phyloP scores from a whole-genome alignment of 192 early-diverging fungal genomes.

The Backusella luteola region DNA sequence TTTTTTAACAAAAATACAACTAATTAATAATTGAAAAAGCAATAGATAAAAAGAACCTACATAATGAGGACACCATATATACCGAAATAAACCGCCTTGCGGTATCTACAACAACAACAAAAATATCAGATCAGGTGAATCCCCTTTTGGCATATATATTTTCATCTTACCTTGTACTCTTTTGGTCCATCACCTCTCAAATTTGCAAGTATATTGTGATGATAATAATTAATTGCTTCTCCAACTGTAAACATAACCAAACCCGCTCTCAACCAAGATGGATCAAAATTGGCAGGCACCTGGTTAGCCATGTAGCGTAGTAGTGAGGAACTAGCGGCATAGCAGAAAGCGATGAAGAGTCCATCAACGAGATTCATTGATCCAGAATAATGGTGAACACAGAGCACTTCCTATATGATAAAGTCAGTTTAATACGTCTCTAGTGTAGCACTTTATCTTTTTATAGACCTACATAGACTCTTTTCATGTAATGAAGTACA shows the following conservation, averaged over 20 bases:
- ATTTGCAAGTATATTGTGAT: constrained; percentile 21
- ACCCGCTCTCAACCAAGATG: not conserved
- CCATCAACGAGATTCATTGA: not conserved
- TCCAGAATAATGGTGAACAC: constrained; percentile 30
- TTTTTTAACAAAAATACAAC: not conserved
- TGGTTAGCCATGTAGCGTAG: not conserved
- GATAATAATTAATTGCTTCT: constrained; percentile 22
- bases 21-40: not conserved
- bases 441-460: not conserved
- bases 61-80: constrained; percentile 37
- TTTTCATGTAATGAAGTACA: constrained; percentile 22
- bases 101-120: constrained; percentile 18
- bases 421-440: not conserved
- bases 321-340: not conserved
- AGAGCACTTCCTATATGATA: constrained; percentile 27
- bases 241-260: constrained; percentile 13
- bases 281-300: not conserved
- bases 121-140: not conserved
- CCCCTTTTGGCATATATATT: not conserved
- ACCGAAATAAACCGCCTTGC: constrained; percentile 21
- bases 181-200: constrained; percentile 12
- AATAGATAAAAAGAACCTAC: constrained; percentile 7
- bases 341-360: constrained; percentile 11
- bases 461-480: constrained; percentile 23
- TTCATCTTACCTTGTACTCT: constrained; percentile 18